These are phyloP conservation scores for Gynochthodes officinalis DNA, from an alignment of 257 asterid genomes.

Conservation along the genomic window DNA sequence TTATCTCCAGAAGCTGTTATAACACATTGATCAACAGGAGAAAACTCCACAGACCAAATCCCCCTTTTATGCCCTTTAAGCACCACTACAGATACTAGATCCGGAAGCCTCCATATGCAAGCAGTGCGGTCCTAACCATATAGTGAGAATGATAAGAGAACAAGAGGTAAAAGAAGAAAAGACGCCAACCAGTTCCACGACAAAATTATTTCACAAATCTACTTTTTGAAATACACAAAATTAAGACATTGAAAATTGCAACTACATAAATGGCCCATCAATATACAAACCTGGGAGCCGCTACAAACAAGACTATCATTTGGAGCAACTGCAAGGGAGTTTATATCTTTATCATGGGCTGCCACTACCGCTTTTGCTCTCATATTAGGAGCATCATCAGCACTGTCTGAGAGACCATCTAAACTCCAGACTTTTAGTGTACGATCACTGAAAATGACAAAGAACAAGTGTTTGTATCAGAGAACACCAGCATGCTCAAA, in stretches of 20 bases:
- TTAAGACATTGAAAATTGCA: background rate
- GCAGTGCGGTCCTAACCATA: conserved; percentile 92
- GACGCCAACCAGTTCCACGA: background rate
- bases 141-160: conserved; percentile 18
- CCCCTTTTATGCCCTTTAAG: conserved; percentile 97
- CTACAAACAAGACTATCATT: conserved; percentile 95
- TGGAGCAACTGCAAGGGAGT: conserved; percentile 85
- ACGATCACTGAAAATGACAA: conserved; percentile 60
- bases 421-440: conserved; percentile 89
- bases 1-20: conserved; percentile 96
- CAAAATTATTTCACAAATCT: background rate
- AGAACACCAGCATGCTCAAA: background rate
- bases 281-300: conserved; percentile 83
- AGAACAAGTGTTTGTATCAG: conserved; percentile 9
- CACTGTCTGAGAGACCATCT: conserved; percentile 51
- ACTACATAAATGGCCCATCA: background rate
- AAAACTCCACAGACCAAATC: conserved; percentile 97
- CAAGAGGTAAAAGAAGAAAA: background rate
- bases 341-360: conserved; percentile 97
- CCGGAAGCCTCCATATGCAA: conserved; percentile 90
- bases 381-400: conserved; percentile 48
- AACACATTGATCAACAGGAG: conserved; percentile 97
- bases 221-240: background rate
- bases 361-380: conserved; percentile 86
- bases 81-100: conserved; percentile 65